Evolutionary conservation across 768 basidiomycete genomes (phyloP), one percentile per base, ranked within the genome.

Genomic region (Mycena rebaudengoi): DNA sequence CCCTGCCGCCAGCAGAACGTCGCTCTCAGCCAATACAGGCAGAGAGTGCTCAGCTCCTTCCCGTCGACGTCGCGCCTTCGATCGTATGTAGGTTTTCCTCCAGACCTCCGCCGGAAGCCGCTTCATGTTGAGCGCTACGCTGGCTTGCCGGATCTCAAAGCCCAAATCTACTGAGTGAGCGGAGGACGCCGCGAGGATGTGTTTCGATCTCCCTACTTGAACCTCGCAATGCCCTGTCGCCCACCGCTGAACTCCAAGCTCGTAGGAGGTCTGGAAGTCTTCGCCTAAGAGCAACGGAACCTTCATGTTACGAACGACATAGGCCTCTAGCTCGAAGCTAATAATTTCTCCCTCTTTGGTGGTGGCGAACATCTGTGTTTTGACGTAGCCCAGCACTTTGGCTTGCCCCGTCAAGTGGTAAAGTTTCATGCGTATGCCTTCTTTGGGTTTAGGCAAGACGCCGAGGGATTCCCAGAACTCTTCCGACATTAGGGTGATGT

Each of bases 261-360:
- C 68, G 51, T 73, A 71, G 1, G 40, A 49, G 8, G 52, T 16
- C 13, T 53, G 52, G 52, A 53, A 53, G 26, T 53, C 52, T 14
- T 53, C 52, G 25, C 73, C 70, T 3, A 74, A 54, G 1, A 73
- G 65, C 0, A 74, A 13, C 13, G 69, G 67, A 0, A 70, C 70
- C 0, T 55, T 46, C 73, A 74, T 74, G 8, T 62, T 64, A 6
- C 69, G 52, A 0, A 72, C 69, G 0, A 73, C 69, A 43, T 72
- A 73, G 1, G 67, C 62, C 39, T 73, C 72, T 8, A 57, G 29
- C 5, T 60, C 37, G 32, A 69, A 63, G 14, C 30, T n/a, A 20
- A 71, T 18, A 11, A 46, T 45, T 1, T 35, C 37, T n/a, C 65
- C 65, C 2, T 57, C 46, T 16, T 21, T 37, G 0, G 56, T 21